These are phyloP conservation scores for Ettlia oleoabundans DNA, from an alignment of 139 green algal species.

Conservation along the genomic window DNA sequence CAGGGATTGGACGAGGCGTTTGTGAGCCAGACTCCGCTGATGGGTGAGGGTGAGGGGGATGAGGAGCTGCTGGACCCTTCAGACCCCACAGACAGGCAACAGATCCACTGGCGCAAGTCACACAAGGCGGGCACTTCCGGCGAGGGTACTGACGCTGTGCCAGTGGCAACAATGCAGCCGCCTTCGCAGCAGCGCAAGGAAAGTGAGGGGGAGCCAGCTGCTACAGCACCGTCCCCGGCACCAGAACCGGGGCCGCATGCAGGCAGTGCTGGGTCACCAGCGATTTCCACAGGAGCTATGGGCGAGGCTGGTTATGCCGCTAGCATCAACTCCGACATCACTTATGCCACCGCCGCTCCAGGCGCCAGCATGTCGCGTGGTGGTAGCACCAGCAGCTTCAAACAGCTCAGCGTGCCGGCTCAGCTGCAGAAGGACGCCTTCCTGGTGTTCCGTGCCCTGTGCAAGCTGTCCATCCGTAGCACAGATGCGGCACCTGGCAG, in stretches of 20 bases:
- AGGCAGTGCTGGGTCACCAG: background rate
- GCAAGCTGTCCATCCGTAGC: constrained; percentile 93
- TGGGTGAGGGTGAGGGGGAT: background rate
- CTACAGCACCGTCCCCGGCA: no score
- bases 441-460: constrained; percentile 97
- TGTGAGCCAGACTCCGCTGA: constrained; percentile 18
- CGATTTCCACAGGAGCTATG: background rate
- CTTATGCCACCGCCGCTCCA: background rate
- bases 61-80: constrained; percentile 45
- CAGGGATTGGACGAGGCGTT: constrained; percentile 66
- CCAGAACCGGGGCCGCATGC: background rate
- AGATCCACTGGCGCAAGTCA: constrained; percentile 49
- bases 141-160: no score
- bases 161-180: no score
- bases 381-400: background rate
- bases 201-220: no score
- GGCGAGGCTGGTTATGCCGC: background rate
- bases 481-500: constrained; percentile 57
- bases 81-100: constrained; percentile 59
- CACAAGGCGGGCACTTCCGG: background rate
- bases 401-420: constrained; percentile 20
- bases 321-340: constrained; percentile 14
- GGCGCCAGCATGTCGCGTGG: no score
- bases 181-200: background rate
- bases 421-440: constrained; percentile 92